Base-by-base conservation (phyloP, 495 filamentous ascomycete genomes). In the Margaritispora aquatica region DNA sequence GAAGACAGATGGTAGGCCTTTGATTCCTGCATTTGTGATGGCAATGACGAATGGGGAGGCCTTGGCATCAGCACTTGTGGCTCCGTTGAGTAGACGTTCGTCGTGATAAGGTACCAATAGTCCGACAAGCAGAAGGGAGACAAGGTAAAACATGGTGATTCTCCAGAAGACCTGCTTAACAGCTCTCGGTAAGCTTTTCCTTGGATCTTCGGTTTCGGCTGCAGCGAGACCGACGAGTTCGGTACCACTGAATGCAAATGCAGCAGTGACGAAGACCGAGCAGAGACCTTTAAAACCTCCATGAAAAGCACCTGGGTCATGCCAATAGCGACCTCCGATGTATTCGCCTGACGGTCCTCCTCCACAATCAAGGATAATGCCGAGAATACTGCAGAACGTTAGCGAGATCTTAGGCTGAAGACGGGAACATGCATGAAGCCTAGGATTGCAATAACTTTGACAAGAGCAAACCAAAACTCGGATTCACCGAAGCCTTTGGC, bases 161-260 rank as follows among this genome's bases (percentile, higher is more conserved):
- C 91, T 88, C 78, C 88, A 92, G 70, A 96, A 92, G 57, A 90
- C 89, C 57, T 89, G 84, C 48, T 85, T 85, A 7, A 85, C 84
- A 13, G 91, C 91, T 60, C 79, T 78, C 57, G 90, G 90, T 54
- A 96, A 84, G 57, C 88, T 87, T 64, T 82, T 84, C 31, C 82
- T 77, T 0, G 91, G 91, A 70, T 95, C 93, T 1, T 81, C 83
- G 2, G 90, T 89, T 67, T 96, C 91, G 38, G 91, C 90, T 44
- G 91, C 91, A 26, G 91, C 91, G 26, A 96, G 80, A 55, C 91
- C 93, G 54, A 95, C 90, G 10, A 96, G 75, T 68, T 97, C 93
- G 15, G 92, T 96, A 48, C 93, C 93, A 9, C 88, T 82, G 63
- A 92, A 97, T 56, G 92, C 86, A 66, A 96, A 96, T 29, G 84